Conservation (phyloP, 2,329 filamentous ascomycete species). For the Sordariomycetes sp. region DNA sequence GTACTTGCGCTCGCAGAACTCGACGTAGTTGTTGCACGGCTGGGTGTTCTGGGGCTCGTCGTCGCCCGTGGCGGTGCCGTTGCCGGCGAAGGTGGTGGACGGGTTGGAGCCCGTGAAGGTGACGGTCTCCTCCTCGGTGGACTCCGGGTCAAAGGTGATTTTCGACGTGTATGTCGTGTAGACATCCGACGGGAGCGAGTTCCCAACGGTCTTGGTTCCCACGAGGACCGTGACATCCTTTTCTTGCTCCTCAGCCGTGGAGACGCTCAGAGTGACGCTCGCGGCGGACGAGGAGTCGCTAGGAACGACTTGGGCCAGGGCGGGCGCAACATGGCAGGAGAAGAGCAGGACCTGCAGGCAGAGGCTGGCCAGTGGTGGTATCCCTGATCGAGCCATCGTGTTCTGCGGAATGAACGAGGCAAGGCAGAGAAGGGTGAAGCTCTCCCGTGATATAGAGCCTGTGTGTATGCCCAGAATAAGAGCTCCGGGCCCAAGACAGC, state of each 20-base stretch:
- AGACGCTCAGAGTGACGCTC: not conserved
- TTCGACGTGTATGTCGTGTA: constrained; percentile 32
- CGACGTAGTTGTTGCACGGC: constrained; percentile 68
- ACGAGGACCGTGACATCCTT: constrained; percentile 22
- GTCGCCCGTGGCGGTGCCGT: constrained; percentile 31
- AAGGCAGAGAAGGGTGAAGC: not conserved
- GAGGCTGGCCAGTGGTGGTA: not conserved
- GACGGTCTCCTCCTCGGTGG: constrained; percentile 19
- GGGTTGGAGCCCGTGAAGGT: constrained; percentile 35
- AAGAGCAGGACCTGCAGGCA: not conserved
- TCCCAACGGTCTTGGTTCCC: constrained; percentile 26
- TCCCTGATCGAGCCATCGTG: not conserved
- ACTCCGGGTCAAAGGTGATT: constrained; percentile 25
- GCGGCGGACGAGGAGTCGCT: constrained; percentile 1
- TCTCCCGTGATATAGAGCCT: not conserved
- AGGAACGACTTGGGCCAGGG: not conserved
- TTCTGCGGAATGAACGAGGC: not conserved
- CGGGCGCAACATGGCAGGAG: not conserved
- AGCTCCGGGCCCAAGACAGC: not conserved
- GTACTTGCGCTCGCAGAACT: constrained; percentile 68
- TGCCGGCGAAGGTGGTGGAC: constrained; percentile 28
- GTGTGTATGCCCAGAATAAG: not conserved
- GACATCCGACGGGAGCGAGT: constrained; percentile 26
- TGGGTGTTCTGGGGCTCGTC: constrained; percentile 56
- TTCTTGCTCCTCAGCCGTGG: not conserved